Conservation (phyloP, 208 protist species). For the Balamuthia mandrillaris region DNA sequence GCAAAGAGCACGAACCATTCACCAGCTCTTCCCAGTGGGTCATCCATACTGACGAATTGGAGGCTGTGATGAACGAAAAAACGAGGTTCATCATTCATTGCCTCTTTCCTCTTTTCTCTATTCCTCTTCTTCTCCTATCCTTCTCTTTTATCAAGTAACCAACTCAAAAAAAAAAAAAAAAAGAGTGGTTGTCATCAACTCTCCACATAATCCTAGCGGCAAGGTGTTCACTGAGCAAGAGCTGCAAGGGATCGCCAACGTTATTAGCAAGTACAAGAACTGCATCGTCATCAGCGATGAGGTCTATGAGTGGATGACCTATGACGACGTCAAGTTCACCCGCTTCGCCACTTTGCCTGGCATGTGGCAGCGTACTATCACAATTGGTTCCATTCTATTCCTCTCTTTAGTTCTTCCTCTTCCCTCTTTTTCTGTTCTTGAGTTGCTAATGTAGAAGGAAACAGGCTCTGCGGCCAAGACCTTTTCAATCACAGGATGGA, state of each 20-base stretch:
- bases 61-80: constrained; percentile 65
- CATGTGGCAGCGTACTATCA: constrained; percentile 86
- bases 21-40: no score
- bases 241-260: constrained; percentile 70
- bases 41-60: constrained; percentile 65
- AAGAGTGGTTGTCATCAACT: no score
- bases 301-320: constrained; percentile 83
- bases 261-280: constrained; percentile 72
- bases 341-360: constrained; percentile 56
- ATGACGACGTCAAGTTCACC: constrained; percentile 50
- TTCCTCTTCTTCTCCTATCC: no score
- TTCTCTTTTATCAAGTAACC: no score
- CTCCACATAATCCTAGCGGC: no score
- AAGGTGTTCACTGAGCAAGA: constrained; percentile 58
- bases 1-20: background rate
- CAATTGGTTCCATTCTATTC: constrained; percentile 71
- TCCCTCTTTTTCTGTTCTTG: background rate
- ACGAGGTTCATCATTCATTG: constrained; percentile 81
- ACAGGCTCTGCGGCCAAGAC: constrained; percentile 81
- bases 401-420: no score
- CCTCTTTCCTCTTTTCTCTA: no score
- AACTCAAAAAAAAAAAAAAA: no score
- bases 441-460: no score
- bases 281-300: constrained; percentile 49
- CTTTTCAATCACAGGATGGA: constrained; percentile 88